Evolutionary conservation across 1,139 yeast genomes (phyloP).

Genomic region (Nakaseomyces delphensis): DNA sequence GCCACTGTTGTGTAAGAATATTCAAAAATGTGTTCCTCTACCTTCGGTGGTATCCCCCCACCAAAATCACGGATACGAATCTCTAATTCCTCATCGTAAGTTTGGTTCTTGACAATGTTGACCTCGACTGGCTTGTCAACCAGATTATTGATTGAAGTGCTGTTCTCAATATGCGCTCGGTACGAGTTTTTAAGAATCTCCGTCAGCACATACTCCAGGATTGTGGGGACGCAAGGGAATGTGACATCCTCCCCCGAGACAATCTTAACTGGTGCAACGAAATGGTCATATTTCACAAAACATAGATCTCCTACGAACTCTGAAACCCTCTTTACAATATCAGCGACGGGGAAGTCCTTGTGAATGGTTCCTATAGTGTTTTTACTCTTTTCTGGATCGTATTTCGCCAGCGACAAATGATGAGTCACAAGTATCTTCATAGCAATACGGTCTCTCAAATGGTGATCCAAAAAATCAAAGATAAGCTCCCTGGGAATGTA

Average conservation of each 20-base stretch:
- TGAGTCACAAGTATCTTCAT: slow-evolving; percentile 82
- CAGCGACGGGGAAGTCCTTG: slow-evolving; percentile 52
- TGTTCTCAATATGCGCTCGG: slow-evolving; percentile 73
- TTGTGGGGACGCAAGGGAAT: slow-evolving; percentile 78
- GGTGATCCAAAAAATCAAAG: slow-evolving; percentile 61
- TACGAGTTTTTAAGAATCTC: slow-evolving; percentile 84
- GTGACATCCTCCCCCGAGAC: slow-evolving; percentile 43
- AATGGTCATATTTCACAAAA: slow-evolving; percentile 68
- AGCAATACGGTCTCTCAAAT: slow-evolving; percentile 72
- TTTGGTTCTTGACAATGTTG: slow-evolving; percentile 46
- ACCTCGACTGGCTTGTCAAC: slow-evolving; percentile 55
- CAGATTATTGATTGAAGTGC: slow-evolving; percentile 17
- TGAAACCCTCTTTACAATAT: slow-evolving; percentile 52
- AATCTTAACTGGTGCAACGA: slow-evolving; percentile 47
- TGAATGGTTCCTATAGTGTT: slow-evolving; percentile 58
- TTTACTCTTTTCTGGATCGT: slow-evolving; percentile 26
- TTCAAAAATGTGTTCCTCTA: slow-evolving; percentile 62
- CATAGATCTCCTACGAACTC: slow-evolving; percentile 77
- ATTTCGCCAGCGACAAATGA: slow-evolving; percentile 52
- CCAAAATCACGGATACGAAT: slow-evolving; percentile 79
- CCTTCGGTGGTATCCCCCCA: slow-evolving; percentile 69
- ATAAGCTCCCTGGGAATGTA: slow-evolving; percentile 44
- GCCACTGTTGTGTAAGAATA: slow-evolving; percentile 65
- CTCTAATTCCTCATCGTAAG: slow-evolving; percentile 37
- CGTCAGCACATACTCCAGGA: slow-evolving; percentile 75